These are phyloP conservation scores for Lactarius indigo DNA, from an alignment of 768 basidiomycete genomes.

Conservation along the genomic window DNA sequence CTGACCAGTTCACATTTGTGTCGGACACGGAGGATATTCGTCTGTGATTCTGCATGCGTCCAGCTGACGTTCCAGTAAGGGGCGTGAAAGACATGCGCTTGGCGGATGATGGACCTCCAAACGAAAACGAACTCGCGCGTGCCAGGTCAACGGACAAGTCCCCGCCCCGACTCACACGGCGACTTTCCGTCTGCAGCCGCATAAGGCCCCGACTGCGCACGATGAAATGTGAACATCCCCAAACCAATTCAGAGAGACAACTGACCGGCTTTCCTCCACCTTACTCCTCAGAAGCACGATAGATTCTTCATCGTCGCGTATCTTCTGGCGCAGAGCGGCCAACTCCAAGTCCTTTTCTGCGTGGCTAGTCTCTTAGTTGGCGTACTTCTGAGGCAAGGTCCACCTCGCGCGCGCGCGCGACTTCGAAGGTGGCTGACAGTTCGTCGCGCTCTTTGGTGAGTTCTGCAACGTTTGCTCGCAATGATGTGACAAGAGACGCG, in stretches of 20 bases:
- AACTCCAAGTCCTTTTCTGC: constrained; percentile 33
- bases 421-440: constrained; percentile 48
- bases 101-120: constrained; percentile 46
- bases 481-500: constrained; percentile 69
- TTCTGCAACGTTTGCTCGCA: constrained; percentile 61
- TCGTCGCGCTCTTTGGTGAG: constrained; percentile 72
- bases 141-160: constrained; percentile 52
- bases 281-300: constrained; percentile 74
- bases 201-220: constrained; percentile 70
- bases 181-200: constrained; percentile 77
- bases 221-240: constrained; percentile 17
- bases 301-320: constrained; percentile 71
- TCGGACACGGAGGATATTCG: constrained; percentile 76
- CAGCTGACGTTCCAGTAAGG: constrained; percentile 51
- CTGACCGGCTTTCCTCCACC: constrained; percentile 83
- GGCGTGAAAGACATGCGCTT: constrained; percentile 78
- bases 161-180: constrained; percentile 53
- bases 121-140: constrained; percentile 41
- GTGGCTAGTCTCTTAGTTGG: constrained; percentile 61
- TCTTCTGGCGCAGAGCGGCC: constrained; percentile 30
- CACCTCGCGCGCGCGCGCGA: constrained; percentile 51
- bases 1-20: constrained; percentile 35
- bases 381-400: constrained; percentile 60
- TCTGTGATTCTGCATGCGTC: constrained; percentile 49
- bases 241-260: constrained; percentile 2